These are phyloP conservation scores for Colletotrichum sp. DNA, from an alignment of 2,329 filamentous ascomycete genomes.

Conservation along the genomic window DNA sequence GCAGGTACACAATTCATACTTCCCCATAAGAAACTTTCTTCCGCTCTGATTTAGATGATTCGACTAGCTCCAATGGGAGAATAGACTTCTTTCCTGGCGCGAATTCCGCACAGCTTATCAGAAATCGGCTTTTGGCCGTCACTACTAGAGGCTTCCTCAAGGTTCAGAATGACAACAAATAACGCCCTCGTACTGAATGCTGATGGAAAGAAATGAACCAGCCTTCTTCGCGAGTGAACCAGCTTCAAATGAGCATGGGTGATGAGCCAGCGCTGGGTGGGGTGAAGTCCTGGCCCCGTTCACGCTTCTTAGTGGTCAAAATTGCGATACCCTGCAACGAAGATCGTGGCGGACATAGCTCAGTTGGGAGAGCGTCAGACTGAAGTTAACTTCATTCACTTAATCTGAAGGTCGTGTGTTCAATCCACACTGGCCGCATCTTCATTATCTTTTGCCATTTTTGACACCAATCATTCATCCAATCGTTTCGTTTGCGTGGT, in stretches of 20 bases:
- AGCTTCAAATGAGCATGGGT: not conserved
- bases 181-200: not conserved
- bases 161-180: not conserved
- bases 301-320: not conserved
- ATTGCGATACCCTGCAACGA: fast-evolving
- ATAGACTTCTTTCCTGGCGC: not conserved
- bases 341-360: constrained; percentile 16
- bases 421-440: constrained; percentile 14
- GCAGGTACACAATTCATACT: not conserved
- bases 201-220: not conserved
- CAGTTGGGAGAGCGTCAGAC: constrained; percentile 22
- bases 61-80: not conserved
- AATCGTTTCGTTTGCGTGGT: not conserved
- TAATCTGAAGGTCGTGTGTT: constrained; percentile 11
- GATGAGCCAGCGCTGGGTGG: not conserved
- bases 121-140: not conserved
- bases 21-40: not conserved
- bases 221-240: not conserved
- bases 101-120: not conserved
- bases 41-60: not conserved
- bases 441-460: not conserved
- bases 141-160: not conserved
- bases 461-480: not conserved
- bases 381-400: constrained; percentile 21
- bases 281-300: not conserved